Conservation (phyloP, 805 yeast genomes). For the Metschnikowia peoriensis region DNA sequence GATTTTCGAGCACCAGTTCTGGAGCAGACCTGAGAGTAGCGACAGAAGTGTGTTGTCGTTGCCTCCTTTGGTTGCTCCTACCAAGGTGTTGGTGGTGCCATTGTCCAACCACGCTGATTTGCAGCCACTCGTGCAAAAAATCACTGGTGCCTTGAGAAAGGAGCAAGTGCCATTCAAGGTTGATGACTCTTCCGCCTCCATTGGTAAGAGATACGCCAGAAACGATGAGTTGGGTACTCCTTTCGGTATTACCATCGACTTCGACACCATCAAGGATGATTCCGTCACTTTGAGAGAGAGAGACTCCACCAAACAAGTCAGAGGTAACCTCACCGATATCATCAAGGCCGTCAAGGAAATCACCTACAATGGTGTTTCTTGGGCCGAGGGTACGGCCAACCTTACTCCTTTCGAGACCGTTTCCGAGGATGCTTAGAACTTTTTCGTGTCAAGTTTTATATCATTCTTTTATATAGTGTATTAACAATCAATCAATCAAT, state of each 20-base stretch:
- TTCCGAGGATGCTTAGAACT: constrained; percentile 15
- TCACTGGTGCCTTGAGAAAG: constrained; percentile 68
- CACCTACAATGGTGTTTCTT: constrained; percentile 69
- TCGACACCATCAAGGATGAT: constrained; percentile 83
- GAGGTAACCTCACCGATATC: constrained; percentile 79
- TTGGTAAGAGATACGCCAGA: constrained; percentile 97
- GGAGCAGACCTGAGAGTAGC: constrained; percentile 88
- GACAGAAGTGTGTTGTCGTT: constrained; percentile 85
- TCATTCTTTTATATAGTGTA: not conserved
- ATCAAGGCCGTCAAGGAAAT: constrained; percentile 69
- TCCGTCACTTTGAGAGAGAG: constrained; percentile 96
- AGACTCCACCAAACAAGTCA: constrained; percentile 93
- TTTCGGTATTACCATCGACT: constrained; percentile 95
- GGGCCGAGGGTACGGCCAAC: constrained; percentile 82
- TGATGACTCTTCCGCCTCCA: constrained; percentile 95
- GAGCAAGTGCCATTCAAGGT: constrained; percentile 91
- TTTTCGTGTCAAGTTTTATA: not conserved
- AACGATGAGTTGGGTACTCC: constrained; percentile 99
- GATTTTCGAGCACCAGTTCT: constrained; percentile 89
- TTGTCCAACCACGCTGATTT: constrained; percentile 80
- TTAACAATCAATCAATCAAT: too few relatives aligned
- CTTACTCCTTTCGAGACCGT: constrained; percentile 64
- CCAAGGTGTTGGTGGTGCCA: constrained; percentile 94
- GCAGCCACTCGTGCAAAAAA: constrained; percentile 67
- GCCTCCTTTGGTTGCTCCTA: constrained; percentile 96